Evolutionary conservation across 192 early-diverging fungal genomes (phyloP).

Genomic region (Coemansia sp.): DNA sequence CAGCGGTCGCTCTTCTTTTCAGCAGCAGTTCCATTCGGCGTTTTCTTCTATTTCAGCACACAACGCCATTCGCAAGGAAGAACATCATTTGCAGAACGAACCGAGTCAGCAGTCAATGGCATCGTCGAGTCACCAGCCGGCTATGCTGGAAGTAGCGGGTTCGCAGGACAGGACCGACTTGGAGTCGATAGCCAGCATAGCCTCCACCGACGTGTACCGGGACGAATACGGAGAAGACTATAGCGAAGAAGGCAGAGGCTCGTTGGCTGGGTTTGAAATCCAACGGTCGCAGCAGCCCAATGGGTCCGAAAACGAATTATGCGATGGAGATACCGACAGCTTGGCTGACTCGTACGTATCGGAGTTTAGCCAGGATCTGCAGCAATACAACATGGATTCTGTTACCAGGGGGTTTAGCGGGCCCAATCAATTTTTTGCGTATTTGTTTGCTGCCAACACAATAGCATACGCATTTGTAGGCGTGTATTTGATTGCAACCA

Average conservation of each 20-base stretch:
- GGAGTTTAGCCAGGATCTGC: conserved; percentile 52
- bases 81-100: conserved; percentile 1
- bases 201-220: conserved; percentile 9
- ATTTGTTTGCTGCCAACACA: conserved; percentile 34
- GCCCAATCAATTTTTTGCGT: conserved; percentile 31
- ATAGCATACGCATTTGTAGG: conserved; percentile 17
- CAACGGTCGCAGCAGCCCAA: conserved; percentile 5
- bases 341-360: conserved; percentile 47
- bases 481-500: conserved; percentile 29
- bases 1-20: conserved; percentile 27
- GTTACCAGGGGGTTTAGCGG: conserved; percentile 25
- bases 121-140: conserved; percentile 28
- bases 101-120: neutral
- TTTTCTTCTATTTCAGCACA: conserved; percentile 30
- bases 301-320: neutral
- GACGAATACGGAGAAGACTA: conserved; percentile 13
- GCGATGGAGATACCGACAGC: conserved; percentile 6
- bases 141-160: conserved; percentile 16
- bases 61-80: neutral
- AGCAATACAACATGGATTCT: conserved; percentile 24
- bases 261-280: conserved; percentile 23
- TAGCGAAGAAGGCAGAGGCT: conserved; percentile 6
- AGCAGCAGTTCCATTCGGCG: conserved; percentile 35
- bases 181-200: conserved; percentile 28
- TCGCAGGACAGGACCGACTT: conserved; percentile 4